Percentiles rank a stretch among this genome's conserved stretches.
These are phyloP conservation scores for Cystobasidium sp. DNA, from an alignment of 1,284 basidiomycete species.

Conservation along the genomic window DNA sequence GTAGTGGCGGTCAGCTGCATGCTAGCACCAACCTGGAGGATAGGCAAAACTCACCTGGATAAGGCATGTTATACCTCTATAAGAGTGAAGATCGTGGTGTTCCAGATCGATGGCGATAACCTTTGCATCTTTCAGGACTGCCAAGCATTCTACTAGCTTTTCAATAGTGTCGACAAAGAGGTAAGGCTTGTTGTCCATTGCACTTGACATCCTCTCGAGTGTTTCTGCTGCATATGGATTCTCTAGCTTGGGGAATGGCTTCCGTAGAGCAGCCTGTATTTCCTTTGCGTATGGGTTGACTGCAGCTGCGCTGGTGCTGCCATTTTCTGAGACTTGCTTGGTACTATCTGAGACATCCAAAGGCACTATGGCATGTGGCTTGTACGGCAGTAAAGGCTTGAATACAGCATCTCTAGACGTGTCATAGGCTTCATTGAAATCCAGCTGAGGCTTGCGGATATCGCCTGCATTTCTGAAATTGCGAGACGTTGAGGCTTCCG, in stretches of 20 bases:
- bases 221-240: constrained; percentile 55
- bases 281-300: constrained; percentile 45
- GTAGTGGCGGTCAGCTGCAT: neutral
- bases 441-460: constrained; percentile 76
- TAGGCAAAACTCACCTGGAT: constrained; percentile 66
- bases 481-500: constrained; percentile 34
- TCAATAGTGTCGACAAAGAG: constrained; percentile 71
- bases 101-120: constrained; percentile 95
- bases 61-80: constrained; percentile 84
- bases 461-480: constrained; percentile 70
- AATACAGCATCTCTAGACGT: constrained; percentile 66
- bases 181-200: constrained; percentile 70
- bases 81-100: constrained; percentile 85
- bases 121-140: constrained; percentile 64
- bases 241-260: constrained; percentile 51
- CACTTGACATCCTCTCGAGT: constrained; percentile 43
- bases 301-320: neutral
- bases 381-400: constrained; percentile 55
- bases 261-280: constrained; percentile 44
- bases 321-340: constrained; percentile 52
- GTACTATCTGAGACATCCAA: constrained; percentile 60
- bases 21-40: neutral
- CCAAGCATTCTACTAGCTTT: constrained; percentile 68
- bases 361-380: constrained; percentile 78
- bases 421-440: constrained; percentile 67